These are phyloP conservation scores for Pseudonitzschia multiseries DNA, from an alignment of 108 stramenopile genomes.

Conservation along the genomic window DNA sequence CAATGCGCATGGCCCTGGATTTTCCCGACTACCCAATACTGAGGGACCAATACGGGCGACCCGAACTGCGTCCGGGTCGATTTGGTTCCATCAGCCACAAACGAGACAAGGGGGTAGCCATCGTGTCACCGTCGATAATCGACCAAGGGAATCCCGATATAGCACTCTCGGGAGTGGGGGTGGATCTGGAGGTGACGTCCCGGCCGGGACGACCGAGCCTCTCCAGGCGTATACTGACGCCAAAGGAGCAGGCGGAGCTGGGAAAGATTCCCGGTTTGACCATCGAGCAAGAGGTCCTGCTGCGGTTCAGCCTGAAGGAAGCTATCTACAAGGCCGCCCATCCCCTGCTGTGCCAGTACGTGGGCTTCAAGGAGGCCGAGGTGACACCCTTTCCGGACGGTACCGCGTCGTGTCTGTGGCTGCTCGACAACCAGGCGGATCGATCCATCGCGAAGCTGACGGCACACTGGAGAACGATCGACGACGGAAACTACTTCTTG, in stretches of 20 bases:
- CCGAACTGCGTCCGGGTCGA: constrained; percentile 24
- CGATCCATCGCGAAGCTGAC: constrained; percentile 39
- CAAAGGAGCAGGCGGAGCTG: constrained; percentile 48
- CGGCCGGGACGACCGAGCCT: constrained; percentile 47
- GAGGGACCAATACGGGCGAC: constrained; percentile 70
- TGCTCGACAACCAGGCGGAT: constrained; percentile 45
- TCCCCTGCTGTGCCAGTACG: constrained; percentile 77
- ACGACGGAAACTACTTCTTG: constrained; percentile 29
- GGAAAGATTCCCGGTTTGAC: constrained; percentile 61
- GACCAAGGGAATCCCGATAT: constrained; percentile 35
- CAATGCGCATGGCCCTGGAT: constrained; percentile 61
- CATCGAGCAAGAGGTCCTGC: constrained; percentile 71
- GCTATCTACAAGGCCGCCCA: constrained; percentile 87
- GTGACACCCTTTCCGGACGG: constrained; percentile 71
- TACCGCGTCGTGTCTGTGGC: constrained; percentile 59
- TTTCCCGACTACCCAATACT: constrained; percentile 48
- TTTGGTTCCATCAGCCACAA: constrained; percentile 83
- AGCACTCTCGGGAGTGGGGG: constrained; percentile 50
- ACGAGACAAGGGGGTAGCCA: constrained; percentile 38
- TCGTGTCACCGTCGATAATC: constrained; percentile 31
- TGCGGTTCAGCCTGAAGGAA: constrained; percentile 86
- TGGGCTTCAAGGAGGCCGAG: constrained; percentile 85
- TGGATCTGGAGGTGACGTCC: constrained; percentile 74
- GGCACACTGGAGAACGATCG: constrained; percentile 63
- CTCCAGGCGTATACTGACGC: constrained; percentile 65